Evolutionary conservation across 306 rosid species (phyloP).

Genomic region (Gillenia trifoliata): DNA sequence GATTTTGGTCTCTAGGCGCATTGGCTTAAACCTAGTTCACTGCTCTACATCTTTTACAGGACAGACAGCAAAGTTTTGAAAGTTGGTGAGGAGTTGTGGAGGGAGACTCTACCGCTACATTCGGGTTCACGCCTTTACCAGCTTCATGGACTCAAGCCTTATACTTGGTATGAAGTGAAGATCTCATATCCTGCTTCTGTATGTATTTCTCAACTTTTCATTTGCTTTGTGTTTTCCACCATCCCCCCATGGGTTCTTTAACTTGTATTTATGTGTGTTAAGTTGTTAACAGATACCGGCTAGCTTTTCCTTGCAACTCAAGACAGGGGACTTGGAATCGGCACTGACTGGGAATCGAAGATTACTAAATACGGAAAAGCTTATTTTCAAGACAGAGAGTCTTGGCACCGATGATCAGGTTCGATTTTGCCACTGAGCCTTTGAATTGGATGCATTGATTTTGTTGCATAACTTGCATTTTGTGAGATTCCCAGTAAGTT

Average conservation of each 20-base stretch:
- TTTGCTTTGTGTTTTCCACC: constrained; percentile 10
- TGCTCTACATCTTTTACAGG: constrained; percentile 29
- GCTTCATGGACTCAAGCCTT: constrained; percentile 63
- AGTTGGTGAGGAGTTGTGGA: constrained; percentile 74
- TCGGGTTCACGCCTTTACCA: constrained; percentile 65
- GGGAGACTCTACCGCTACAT: constrained; percentile 56
- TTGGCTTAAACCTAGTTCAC: not conserved
- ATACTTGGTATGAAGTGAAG: constrained; percentile 89
- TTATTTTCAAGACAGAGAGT: constrained; percentile 52
- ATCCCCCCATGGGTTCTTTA: constrained; percentile 27
- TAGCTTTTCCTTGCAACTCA: constrained; percentile 58
- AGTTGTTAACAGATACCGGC: constrained; percentile 63
- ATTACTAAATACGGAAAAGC: constrained; percentile 83
- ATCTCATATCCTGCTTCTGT: constrained; percentile 98
- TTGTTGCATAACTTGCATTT: not conserved
- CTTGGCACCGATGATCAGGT: constrained; percentile 35
- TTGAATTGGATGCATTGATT: not conserved
- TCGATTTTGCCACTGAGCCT: constrained; percentile 2
- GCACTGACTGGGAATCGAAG: constrained; percentile 48
- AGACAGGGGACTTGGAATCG: constrained; percentile 36
- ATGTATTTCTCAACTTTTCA: constrained; percentile 40
- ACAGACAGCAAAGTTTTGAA: constrained; percentile 44
- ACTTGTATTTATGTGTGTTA: constrained; percentile 7
- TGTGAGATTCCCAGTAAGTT: not conserved
- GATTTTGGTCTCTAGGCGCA: not conserved